Conservation (phyloP, 306 rosid genomes). For the Castanea mollissima region DNA sequence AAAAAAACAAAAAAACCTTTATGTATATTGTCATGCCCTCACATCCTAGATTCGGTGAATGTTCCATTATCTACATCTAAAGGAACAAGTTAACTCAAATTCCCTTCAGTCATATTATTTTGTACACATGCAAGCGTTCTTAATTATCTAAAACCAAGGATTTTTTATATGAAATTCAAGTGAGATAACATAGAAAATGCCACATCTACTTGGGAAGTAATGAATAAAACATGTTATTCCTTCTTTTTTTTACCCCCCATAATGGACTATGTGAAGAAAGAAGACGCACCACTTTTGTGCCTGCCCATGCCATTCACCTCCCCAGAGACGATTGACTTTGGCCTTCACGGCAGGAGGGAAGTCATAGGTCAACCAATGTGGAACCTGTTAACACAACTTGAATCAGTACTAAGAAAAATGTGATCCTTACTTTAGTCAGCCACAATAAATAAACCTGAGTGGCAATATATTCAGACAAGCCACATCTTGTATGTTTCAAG, state of each 20-base stretch:
- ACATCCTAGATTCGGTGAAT: neutral
- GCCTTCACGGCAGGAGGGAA: conserved; percentile 94
- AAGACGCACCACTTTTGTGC: conserved; percentile 83
- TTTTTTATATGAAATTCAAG: no score
- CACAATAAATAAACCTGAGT: neutral
- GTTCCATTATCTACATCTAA: neutral
- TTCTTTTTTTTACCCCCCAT: neutral
- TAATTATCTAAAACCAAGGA: no score
- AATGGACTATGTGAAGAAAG: conserved; percentile 1
- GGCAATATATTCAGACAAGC: neutral
- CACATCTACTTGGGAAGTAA: no score
- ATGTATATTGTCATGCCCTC: neutral
- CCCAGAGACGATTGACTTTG: conserved; percentile 95
- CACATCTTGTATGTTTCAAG: neutral
- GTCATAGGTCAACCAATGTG: conserved; percentile 89
- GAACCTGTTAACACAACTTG: conserved; percentile 57
- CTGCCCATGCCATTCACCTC: conserved; percentile 99
- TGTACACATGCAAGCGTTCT: no score
- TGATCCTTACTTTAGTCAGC: neutral
- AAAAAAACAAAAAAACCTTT: neutral
- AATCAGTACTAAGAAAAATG: conserved; percentile 17
- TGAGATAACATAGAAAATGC: no score
- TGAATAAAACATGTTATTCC: neutral
- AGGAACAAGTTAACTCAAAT: neutral
- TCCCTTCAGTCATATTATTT: neutral